Conservation (phyloP, 768 basidiomycete genomes). For the Scleroderma bovista region DNA sequence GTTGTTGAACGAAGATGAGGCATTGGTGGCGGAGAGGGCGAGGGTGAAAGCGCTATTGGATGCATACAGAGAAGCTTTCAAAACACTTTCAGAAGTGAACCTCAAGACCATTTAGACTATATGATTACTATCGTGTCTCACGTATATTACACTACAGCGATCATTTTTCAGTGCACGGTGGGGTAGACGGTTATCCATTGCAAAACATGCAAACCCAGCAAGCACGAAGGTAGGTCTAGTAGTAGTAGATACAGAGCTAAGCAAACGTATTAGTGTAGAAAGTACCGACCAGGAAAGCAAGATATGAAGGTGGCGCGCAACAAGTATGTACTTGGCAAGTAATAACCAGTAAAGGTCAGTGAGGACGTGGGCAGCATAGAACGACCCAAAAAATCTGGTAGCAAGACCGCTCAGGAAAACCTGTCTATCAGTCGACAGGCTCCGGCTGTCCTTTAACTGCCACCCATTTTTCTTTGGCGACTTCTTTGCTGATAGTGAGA, state of each 20-base stretch:
- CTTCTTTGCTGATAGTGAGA: slow-evolving; percentile 18
- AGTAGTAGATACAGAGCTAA: slow-evolving; percentile 1
- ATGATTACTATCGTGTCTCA: background rate
- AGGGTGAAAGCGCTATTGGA: slow-evolving; percentile 92
- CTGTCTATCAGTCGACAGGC: background rate
- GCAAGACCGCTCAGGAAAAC: background rate
- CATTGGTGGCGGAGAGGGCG: slow-evolving; percentile 86
- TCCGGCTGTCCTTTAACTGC: slow-evolving; percentile 53
- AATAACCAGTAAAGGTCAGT: background rate
- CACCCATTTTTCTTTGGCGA: slow-evolving; percentile 69
- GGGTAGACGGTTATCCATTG: background rate
- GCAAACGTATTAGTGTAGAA: slow-evolving; percentile 14
- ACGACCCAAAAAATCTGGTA: background rate
- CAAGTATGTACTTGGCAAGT: background rate
- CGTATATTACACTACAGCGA: background rate
- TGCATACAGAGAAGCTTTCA: slow-evolving; percentile 94
- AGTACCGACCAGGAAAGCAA: slow-evolving; percentile 11
- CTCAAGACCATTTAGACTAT: slow-evolving; percentile 50
- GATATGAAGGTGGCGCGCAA: background rate
- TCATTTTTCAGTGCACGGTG: background rate
- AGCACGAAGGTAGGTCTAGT: background rate
- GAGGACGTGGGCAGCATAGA: background rate
- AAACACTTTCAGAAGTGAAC: slow-evolving; percentile 77
- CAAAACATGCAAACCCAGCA: background rate
- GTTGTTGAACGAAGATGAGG: slow-evolving; percentile 92